Conservation (phyloP, 2,329 filamentous ascomycete genomes). For the Dactylonectria estremocensis region DNA sequence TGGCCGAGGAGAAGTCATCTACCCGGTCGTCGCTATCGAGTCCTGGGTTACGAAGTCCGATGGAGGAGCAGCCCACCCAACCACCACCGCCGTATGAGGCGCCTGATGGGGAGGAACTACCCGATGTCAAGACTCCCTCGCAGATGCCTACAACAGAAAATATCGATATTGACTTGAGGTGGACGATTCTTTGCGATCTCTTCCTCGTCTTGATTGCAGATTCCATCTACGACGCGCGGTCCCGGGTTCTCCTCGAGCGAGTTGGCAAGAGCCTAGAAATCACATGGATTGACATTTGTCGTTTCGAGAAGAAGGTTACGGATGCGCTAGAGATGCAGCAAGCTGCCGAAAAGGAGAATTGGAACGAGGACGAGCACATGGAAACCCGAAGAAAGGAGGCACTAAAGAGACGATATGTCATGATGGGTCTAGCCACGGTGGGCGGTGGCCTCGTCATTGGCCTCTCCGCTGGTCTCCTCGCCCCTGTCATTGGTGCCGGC, state of each 20-base stretch:
- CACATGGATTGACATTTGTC: constrained; percentile 92
- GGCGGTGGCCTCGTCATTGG: constrained; percentile 96
- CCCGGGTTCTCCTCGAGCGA: constrained; percentile 84
- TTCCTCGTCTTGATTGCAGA: constrained; percentile 98
- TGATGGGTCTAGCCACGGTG: constrained; percentile 97
- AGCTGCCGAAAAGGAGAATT: constrained; percentile 92
- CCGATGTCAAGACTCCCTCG: constrained; percentile 85
- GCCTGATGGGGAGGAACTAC: constrained; percentile 78
- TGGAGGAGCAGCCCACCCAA: constrained; percentile 64
- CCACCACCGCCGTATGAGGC: constrained; percentile 74
- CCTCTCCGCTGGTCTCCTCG: constrained; percentile 90
- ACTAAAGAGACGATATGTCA: constrained; percentile 86
- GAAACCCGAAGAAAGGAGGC: constrained; percentile 86
- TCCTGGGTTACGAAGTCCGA: constrained; percentile 41
- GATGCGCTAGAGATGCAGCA: constrained; percentile 99
- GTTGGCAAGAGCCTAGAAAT: constrained; percentile 87
- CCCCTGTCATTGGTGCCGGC: constrained; percentile 94
- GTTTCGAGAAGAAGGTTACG: constrained; percentile 97
- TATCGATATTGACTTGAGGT: constrained; percentile 95
- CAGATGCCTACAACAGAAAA: constrained; percentile 86
- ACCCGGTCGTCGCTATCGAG: constrained; percentile 37
- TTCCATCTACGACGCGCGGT: constrained; percentile 91
- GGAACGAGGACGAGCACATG: constrained; percentile 97
- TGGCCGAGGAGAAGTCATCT: constrained; percentile 67
- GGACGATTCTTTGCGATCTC: constrained; percentile 96